Conservation (phyloP, 2,329 filamentous ascomycete genomes). For the Fusarium gaditjirri region DNA sequence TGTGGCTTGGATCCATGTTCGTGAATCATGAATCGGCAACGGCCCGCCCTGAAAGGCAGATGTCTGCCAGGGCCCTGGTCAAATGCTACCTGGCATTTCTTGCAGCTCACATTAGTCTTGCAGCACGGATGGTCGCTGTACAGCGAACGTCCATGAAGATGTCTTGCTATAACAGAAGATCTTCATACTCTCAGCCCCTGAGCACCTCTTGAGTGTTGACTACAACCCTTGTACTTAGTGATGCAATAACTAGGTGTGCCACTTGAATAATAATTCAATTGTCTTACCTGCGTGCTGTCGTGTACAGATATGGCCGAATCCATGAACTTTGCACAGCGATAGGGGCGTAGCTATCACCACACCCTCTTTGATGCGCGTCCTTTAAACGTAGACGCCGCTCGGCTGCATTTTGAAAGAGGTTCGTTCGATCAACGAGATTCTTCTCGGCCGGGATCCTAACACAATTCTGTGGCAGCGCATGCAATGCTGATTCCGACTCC, state of each 20-base stretch:
- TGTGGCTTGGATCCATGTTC: slow-evolving; percentile 1
- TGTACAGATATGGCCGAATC: neutral
- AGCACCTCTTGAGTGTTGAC: neutral
- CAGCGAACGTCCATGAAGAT: slow-evolving; percentile 14
- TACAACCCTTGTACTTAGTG: neutral
- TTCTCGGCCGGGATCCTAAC: slow-evolving; percentile 29
- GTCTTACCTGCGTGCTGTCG: neutral
- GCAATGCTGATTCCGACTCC: slow-evolving; percentile 28
- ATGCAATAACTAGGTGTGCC: neutral
- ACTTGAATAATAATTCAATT: neutral
- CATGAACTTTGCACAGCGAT: neutral
- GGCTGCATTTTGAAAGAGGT: slow-evolving; percentile 23
- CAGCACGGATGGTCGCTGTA: slow-evolving; percentile 3
- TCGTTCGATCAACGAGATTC: slow-evolving; percentile 29
- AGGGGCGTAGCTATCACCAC: slow-evolving; percentile 7
- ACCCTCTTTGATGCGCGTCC: slow-evolving; percentile 18
- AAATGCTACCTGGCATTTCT: slow-evolving; percentile 35
- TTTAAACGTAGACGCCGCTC: slow-evolving; percentile 20
- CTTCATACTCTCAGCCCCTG: neutral
- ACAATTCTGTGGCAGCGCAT: slow-evolving; percentile 11
- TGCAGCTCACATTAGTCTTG: slow-evolving; percentile 38
- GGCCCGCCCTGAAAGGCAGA: slow-evolving; percentile 24
- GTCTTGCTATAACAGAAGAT: slow-evolving; percentile 8
- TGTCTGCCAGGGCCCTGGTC: slow-evolving; percentile 29
- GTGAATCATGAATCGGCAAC: slow-evolving; percentile 27